Percentiles rank a stretch among this genome's conserved stretches.
Evolutionary conservation across 2,329 filamentous ascomycete species (phyloP).

Genomic region (Monosporascus cannonballus): DNA sequence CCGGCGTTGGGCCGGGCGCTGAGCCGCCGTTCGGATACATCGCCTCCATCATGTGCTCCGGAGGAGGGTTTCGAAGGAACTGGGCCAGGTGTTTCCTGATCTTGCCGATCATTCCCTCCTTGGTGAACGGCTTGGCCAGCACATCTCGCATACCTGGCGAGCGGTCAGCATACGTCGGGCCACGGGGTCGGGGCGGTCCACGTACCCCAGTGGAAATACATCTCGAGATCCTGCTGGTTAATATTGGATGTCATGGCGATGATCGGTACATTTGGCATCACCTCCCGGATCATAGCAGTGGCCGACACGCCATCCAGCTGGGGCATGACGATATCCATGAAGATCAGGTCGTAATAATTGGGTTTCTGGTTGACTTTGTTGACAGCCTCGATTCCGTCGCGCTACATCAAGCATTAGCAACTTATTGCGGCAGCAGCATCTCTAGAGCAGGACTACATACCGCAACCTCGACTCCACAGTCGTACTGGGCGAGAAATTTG

Average conservation of each 20-base stretch:
- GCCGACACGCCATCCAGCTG: slow-evolving; percentile 92
- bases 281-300: slow-evolving; percentile 86
- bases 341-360: slow-evolving; percentile 58
- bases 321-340: slow-evolving; percentile 98
- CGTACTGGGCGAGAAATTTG: slow-evolving; percentile 60
- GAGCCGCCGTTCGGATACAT: slow-evolving; percentile 24
- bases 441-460: slow-evolving; percentile 36
- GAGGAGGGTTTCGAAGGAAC: slow-evolving; percentile 62
- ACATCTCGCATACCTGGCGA: slow-evolving; percentile 89
- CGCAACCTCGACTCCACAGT: slow-evolving; percentile 61
- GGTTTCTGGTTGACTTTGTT: slow-evolving; percentile 62
- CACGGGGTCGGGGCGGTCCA: slow-evolving; percentile 3
- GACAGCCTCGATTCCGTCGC: slow-evolving; percentile 86
- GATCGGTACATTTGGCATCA: slow-evolving; percentile 75
- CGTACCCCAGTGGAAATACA: slow-evolving; percentile 95
- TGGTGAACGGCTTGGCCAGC: slow-evolving; percentile 92
- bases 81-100: slow-evolving; percentile 85
- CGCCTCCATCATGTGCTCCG: slow-evolving; percentile 29
- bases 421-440: not conserved
- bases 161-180: slow-evolving; percentile 6
- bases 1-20: slow-evolving; percentile 25
- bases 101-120: slow-evolving; percentile 76
- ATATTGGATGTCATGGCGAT: slow-evolving; percentile 99
- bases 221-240: slow-evolving; percentile 88
- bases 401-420: slow-evolving; percentile 38